Conservation (phyloP, 2,329 filamentous ascomycete species). For the Beauveria brongniartii region DNA sequence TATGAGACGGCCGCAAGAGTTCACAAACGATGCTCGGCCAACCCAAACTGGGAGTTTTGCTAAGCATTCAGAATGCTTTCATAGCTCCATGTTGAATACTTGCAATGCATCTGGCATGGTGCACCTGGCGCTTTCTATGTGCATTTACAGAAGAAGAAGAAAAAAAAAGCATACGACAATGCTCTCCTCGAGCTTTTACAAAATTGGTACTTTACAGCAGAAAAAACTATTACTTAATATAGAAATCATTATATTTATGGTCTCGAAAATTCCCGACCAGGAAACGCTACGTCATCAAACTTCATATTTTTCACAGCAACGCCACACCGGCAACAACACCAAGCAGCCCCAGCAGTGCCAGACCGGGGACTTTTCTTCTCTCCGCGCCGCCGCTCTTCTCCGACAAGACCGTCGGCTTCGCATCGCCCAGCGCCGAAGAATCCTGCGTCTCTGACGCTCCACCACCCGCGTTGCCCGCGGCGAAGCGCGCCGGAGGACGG, state of each 20-base stretch:
- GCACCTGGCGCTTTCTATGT: background rate
- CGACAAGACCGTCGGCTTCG: background rate
- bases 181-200: background rate
- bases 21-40: constrained; percentile 44
- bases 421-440: background rate
- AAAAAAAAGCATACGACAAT: too few species aligned
- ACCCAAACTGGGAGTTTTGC: constrained; percentile 51
- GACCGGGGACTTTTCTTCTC: background rate
- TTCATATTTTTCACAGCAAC: background rate
- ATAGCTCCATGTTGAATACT: background rate
- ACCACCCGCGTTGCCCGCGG: background rate
- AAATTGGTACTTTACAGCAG: too few species aligned
- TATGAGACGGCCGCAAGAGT: constrained; percentile 43
- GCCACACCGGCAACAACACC: background rate
- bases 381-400: background rate
- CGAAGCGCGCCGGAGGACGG: background rate
- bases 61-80: constrained; percentile 35
- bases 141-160: background rate
- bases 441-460: background rate
- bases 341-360: background rate
- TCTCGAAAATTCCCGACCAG: background rate
- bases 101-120: background rate
- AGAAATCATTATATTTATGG: background rate
- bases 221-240: background rate
- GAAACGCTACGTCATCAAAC: background rate